Percentiles rank a stretch among this genome's conserved stretches.
phyloP scores from a whole-genome alignment of 371 early-diverging fungal species.

The Smittium mucronatum region DNA sequence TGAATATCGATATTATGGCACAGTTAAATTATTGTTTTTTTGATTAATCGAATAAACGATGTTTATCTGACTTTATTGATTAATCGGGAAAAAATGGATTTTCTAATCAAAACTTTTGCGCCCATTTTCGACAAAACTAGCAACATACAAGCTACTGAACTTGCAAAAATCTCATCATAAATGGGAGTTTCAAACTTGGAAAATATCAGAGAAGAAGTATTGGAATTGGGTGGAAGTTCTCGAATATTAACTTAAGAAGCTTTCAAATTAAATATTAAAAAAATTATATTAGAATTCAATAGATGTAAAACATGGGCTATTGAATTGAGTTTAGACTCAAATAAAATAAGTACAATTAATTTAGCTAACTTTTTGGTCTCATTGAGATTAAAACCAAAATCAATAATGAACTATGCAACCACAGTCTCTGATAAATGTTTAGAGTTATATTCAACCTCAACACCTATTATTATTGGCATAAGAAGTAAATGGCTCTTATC shows the following conservation, averaged over 20 bases:
- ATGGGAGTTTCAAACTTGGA: neutral
- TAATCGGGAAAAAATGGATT: too few relatives aligned
- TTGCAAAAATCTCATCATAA: too few relatives aligned
- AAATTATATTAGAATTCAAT: neutral
- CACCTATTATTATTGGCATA: neutral
- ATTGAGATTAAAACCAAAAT: constrained; percentile 1
- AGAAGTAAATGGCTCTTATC: neutral
- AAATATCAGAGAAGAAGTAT: neutral
- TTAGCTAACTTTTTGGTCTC: constrained; percentile 1
- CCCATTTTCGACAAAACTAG: too few relatives aligned
- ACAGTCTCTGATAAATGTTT: neutral
- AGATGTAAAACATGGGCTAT: neutral
- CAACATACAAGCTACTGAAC: too few relatives aligned
- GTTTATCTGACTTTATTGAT: too few relatives aligned
- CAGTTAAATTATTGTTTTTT: too few relatives aligned
- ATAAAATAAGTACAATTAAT: neutral
- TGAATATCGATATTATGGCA: too few relatives aligned
- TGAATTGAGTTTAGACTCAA: neutral
- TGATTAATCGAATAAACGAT: too few relatives aligned
- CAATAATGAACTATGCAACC: neutral
- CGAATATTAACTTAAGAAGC: neutral
- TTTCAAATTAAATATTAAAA: neutral
- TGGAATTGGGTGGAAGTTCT: neutral
- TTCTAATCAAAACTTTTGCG: too few relatives aligned
- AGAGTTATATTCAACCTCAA: neutral